Evolutionary conservation across 179 eudicot genomes (phyloP).

Genomic region (Drosera spatulata): DNA sequence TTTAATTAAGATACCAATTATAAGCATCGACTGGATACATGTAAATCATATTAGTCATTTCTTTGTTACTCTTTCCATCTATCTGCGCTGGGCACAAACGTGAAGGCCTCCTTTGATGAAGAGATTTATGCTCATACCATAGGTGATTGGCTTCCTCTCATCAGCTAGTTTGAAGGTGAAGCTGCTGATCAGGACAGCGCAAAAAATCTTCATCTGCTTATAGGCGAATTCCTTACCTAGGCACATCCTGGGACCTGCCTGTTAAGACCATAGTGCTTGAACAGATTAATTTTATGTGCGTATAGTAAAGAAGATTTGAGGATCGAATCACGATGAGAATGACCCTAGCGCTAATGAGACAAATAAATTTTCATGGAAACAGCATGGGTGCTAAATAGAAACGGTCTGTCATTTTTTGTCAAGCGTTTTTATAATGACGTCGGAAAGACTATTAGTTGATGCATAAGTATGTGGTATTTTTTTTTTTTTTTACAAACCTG

Average conservation of each 20-base stretch:
- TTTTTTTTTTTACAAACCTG: constrained; percentile 28
- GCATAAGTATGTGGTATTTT: neutral
- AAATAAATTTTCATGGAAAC: too few species aligned
- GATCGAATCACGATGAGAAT: too few species aligned
- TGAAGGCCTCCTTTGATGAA: constrained; percentile 49
- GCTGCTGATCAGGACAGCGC: constrained; percentile 34
- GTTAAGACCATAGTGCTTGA: constrained; percentile 5
- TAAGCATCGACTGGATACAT: too few species aligned
- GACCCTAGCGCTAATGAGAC: too few species aligned
- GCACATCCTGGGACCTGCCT: constrained; percentile 88
- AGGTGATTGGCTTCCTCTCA: constrained; percentile 26
- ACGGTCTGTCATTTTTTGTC: too few species aligned
- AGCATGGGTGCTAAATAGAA: too few species aligned
- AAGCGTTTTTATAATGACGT: too few species aligned
- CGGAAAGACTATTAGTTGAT: too few species aligned
- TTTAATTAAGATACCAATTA: too few species aligned
- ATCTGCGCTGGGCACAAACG: constrained; percentile 19
- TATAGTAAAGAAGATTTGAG: too few species aligned
- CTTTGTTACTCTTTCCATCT: neutral
- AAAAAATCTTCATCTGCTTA: constrained; percentile 75
- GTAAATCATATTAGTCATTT: too few species aligned
- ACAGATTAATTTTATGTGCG: neutral
- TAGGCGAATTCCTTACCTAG: constrained; percentile 85
- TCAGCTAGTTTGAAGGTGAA: constrained; percentile 42
- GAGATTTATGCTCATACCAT: constrained; percentile 53